phyloP scores from a whole-genome alignment of 1,139 yeast genomes.

The Arxiozyma bovina region DNA sequence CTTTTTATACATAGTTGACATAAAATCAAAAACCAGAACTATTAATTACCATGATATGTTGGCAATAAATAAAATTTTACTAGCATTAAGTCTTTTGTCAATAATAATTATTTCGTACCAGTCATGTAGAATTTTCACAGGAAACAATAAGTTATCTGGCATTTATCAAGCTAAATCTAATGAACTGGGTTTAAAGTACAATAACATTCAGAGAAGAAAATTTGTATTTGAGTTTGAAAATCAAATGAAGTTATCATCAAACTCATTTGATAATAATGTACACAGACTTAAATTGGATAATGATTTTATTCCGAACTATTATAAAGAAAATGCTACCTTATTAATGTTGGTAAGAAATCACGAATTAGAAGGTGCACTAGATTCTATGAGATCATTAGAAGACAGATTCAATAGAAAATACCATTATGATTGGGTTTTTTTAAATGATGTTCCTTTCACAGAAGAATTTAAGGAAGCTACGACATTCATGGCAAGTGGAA shows the following conservation, averaged over 20 bases:
- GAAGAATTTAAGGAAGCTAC: conserved; percentile 58
- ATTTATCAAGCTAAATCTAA: not conserved
- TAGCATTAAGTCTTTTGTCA: not conserved
- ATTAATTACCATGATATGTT: not conserved
- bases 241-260: conserved; percentile 12
- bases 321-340: conserved; percentile 52
- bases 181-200: not conserved
- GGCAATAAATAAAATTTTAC: not conserved
- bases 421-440: conserved; percentile 79
- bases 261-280: conserved; percentile 28
- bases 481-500: conserved; percentile 63
- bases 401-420: conserved; percentile 60
- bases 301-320: conserved; percentile 5
- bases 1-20: no score
- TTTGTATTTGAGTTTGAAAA: conserved; percentile 2
- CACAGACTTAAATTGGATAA: conserved; percentile 22
- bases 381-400: conserved; percentile 59
- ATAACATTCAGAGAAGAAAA: not conserved
- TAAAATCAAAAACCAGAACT: no score
- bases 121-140: not conserved
- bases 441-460: conserved; percentile 74
- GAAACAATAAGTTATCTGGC: not conserved
- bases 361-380: conserved; percentile 55
- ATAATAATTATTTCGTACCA: not conserved
- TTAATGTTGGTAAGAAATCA: conserved; percentile 64